These are phyloP conservation scores for Penicillium subrubescens DNA, from an alignment of 495 filamentous ascomycete genomes.

Conservation along the genomic window DNA sequence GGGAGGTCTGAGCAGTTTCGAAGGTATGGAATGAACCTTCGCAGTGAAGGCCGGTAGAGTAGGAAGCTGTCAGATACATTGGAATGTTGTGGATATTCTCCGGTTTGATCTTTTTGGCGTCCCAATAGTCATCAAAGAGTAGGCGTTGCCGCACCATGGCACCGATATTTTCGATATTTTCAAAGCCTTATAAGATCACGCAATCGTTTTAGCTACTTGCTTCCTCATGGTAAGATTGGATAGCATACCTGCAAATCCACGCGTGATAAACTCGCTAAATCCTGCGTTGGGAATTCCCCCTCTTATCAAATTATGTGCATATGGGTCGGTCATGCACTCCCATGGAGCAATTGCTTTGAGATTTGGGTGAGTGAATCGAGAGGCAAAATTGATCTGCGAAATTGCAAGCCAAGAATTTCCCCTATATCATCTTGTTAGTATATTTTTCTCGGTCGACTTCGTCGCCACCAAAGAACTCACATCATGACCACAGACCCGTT, in stretches of 20 bases:
- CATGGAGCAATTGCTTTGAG: slow-evolving; percentile 45
- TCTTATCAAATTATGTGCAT: slow-evolving; percentile 26
- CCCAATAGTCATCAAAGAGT: not conserved
- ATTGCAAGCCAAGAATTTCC: slow-evolving; percentile 36
- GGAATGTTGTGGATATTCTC: not conserved
- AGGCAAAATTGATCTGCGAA: slow-evolving; percentile 37
- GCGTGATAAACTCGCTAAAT: not conserved
- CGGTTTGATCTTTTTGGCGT: not conserved
- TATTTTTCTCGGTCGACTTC: not conserved
- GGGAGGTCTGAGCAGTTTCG: not conserved
- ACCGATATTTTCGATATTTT: not conserved
- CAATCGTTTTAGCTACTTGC: not conserved
- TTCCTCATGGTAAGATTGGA: not conserved
- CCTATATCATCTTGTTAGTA: not conserved
- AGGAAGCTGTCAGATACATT: not conserved
- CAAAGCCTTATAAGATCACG: not conserved
- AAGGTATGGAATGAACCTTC: not conserved
- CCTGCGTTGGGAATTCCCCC: slow-evolving; percentile 16
- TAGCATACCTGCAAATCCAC: not conserved
- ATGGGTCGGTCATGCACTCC: slow-evolving; percentile 41
- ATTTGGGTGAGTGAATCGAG: slow-evolving; percentile 31
- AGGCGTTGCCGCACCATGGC: not conserved
- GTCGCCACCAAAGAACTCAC: not conserved
- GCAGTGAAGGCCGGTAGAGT: not conserved
- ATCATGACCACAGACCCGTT: slow-evolving; percentile 26